These are phyloP conservation scores for Chrysanthemum makinoi DNA, from an alignment of 129 eudicot genomes.

Conservation along the genomic window DNA sequence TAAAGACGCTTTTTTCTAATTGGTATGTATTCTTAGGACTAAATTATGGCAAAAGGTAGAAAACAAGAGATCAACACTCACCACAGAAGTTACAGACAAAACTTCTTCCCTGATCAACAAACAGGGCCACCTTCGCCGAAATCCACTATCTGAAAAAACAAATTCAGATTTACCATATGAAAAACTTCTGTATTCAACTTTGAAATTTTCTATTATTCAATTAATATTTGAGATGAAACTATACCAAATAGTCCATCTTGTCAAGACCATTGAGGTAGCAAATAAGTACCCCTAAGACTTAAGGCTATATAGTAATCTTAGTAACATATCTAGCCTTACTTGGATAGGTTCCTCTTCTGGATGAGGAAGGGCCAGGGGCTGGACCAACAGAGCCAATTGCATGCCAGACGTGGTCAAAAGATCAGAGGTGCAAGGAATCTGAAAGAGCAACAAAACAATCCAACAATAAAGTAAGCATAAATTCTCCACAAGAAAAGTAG, in stretches of 20 bases:
- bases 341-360: slow-evolving; percentile 97
- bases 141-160: slow-evolving; percentile 63
- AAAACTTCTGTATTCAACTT: no score
- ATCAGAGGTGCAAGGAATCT: slow-evolving; percentile 93
- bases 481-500: background rate
- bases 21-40: background rate
- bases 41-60: background rate
- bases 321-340: slow-evolving; percentile 40
- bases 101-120: slow-evolving; percentile 85
- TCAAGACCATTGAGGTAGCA: slow-evolving; percentile 9
- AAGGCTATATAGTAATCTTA: background rate
- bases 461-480: slow-evolving; percentile 1
- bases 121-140: slow-evolving; percentile 95
- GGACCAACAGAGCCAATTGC: slow-evolving; percentile 95
- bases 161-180: background rate
- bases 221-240: no score
- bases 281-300: background rate
- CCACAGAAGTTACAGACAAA: slow-evolving; percentile 95
- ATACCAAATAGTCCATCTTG: no score
- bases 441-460: slow-evolving; percentile 27
- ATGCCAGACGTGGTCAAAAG: slow-evolving; percentile 89
- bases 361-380: slow-evolving; percentile 95
- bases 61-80: slow-evolving; percentile 34
- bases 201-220: no score
- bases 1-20: background rate